Base-by-base conservation (phyloP, 768 basidiomycete genomes). In the Sarcomyxa edulis region DNA sequence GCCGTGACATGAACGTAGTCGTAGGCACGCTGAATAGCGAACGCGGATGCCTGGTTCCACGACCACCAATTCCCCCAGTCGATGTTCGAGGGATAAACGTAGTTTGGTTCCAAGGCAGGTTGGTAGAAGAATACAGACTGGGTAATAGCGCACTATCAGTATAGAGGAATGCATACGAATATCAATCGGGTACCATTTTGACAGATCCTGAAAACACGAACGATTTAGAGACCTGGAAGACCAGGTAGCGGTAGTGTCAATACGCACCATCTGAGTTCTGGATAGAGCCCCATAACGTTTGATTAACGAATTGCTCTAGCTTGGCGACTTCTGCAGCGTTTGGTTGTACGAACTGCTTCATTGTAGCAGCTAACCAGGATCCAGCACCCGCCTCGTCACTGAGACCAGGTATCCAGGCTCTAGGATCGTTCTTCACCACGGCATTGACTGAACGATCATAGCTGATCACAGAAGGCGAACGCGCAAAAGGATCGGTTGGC, bases 331-430 rank as follows among this genome's bases (percentile, higher is more conserved):
- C 76, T n/a, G 58, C 61, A 0, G 70, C 72, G 44, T 61, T 69
- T 1, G 76, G 76, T 43, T 75, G 74, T 2, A 61, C 70, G 44
- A 57, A 78, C 47, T 78, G 71, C 44, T 76, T 78, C 72, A 76
- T 70, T 3, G 67, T 56, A 12, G 70, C 74, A 6, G 76, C 72
- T 10, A 78, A 48, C 72, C 73, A 76, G 16, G 73, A 74, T 8
- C 74, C 74, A 1, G 76, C 74, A 20, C 76, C 76, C n/a, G 70
- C 76, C 51, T 78, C 76, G 45, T 78, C 74, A 35, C 72, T 74
- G 42, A 76, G 47, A 0, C 76, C 76, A n/a, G 73, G 68, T 36
- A 78, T 78, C 76, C 76, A 78, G 10, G 73, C 72, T 26, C 76
- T 53, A 10, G 71, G 62, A 39, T 76, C 76, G 45, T 76, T 66